Evolutionary conservation across 176 grass and related monocot genomes (phyloP).

Genomic region (Musa acuminata): DNA sequence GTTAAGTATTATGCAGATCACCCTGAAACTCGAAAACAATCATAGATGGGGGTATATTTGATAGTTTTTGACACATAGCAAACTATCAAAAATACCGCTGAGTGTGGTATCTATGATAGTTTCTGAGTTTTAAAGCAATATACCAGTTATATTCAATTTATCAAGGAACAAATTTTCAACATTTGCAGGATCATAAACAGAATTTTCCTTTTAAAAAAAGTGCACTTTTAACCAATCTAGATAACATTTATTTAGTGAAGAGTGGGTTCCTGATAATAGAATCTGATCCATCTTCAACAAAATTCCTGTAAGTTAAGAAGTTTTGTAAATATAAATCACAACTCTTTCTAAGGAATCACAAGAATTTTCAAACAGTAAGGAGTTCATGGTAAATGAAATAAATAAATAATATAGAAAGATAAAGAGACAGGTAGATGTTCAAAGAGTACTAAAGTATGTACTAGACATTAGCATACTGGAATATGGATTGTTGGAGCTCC

Average conservation of each 20-base stretch:
- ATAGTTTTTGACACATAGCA: background rate
- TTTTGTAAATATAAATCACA: background rate
- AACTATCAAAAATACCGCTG: background rate
- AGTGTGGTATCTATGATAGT: background rate
- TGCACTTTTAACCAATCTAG: background rate
- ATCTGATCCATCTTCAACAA: background rate
- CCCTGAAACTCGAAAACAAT: no score
- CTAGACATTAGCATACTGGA: conserved; percentile 53
- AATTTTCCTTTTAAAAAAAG: background rate
- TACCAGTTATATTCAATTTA: background rate
- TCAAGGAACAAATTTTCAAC: background rate
- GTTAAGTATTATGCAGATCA: no score
- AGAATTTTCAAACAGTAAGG: background rate
- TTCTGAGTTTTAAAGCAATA: background rate
- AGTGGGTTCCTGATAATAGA: no score
- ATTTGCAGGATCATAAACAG: background rate
- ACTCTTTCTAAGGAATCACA: background rate
- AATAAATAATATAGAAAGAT: background rate
- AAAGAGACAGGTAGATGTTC: no score
- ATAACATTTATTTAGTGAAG: background rate
- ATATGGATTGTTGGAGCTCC: conserved; percentile 88
- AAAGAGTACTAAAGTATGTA: background rate
- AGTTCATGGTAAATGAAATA: background rate
- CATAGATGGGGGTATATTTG: background rate
- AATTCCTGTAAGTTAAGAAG: background rate